These are phyloP conservation scores for Tieghemiomyces parasiticus DNA, from an alignment of 192 early-diverging fungal genomes.

Conservation along the genomic window DNA sequence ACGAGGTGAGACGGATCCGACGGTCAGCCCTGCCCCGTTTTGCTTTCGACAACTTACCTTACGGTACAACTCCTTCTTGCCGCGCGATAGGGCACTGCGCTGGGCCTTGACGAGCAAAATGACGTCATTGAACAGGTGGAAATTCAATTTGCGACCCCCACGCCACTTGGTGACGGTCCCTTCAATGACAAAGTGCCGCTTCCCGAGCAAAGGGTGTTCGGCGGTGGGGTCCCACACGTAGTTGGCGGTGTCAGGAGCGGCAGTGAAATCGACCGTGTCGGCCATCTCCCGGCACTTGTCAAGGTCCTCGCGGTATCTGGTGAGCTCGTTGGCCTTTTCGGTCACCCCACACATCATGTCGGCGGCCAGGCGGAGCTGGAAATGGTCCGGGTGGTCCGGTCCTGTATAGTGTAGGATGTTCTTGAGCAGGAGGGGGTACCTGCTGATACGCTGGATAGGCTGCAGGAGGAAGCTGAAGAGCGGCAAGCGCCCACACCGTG, in stretches of 20 bases:
- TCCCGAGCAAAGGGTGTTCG: conserved; percentile 6
- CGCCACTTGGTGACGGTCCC: conserved; percentile 3
- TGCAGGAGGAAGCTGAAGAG: conserved; percentile 7
- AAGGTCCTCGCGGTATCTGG: neutral
- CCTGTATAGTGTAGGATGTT: neutral
- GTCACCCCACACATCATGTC: conserved; percentile 5
- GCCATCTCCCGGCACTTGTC: conserved; percentile 6
- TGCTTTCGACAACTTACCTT: too few relatives aligned
- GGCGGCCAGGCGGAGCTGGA: conserved; percentile 8
- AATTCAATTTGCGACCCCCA: neutral
- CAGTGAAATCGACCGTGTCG: conserved; percentile 4
- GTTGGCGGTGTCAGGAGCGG: too few relatives aligned
- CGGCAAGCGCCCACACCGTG: neutral
- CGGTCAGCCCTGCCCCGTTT: too few relatives aligned
- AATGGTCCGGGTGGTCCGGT: conserved; percentile 6
- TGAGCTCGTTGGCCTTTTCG: conserved; percentile 9
- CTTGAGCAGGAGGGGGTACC: conserved; percentile 3
- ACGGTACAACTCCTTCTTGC: conserved; percentile 2
- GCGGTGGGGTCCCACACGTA: neutral
- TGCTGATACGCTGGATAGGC: neutral
- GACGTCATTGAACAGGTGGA: conserved; percentile 9
- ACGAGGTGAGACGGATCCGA: too few relatives aligned
- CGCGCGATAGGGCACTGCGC: neutral
- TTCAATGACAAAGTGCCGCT: conserved; percentile 8
- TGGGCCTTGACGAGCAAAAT: conserved; percentile 1